phyloP scores from a whole-genome alignment of 345 rosid genomes.

The Arabis alpina region DNA sequence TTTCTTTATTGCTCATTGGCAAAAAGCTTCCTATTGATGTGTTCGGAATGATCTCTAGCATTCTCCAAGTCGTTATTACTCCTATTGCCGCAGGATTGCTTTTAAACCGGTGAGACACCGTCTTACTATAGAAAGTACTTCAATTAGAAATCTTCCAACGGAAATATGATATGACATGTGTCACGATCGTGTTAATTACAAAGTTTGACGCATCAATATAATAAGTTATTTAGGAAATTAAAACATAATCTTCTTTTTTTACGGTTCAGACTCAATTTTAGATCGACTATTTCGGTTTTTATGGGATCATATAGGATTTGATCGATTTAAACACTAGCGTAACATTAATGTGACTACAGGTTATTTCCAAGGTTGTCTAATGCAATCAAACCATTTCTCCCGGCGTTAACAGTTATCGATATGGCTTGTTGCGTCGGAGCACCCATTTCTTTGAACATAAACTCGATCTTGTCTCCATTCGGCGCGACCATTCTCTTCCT shows the following conservation, averaged over 20 bases:
- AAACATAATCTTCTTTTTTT: too few species aligned
- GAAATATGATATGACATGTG: too few species aligned
- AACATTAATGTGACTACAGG: constrained; percentile 46
- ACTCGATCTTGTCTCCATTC: constrained; percentile 77
- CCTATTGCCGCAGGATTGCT: constrained; percentile 87
- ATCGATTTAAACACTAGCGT: constrained; percentile 2
- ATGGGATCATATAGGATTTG: too few species aligned
- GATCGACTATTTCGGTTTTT: neutral
- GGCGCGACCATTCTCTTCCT: constrained; percentile 62
- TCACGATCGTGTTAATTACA: too few species aligned
- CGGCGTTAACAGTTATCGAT: constrained; percentile 76
- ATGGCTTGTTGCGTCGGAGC: constrained; percentile 92
- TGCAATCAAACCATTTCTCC: constrained; percentile 74
- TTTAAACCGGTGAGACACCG: constrained; percentile 63
- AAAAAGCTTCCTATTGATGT: constrained; percentile 91
- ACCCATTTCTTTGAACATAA: constrained; percentile 80
- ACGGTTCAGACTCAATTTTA: too few species aligned
- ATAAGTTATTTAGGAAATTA: too few species aligned
- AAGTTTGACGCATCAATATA: too few species aligned
- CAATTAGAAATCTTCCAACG: neutral
- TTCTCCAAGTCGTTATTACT: constrained; percentile 77
- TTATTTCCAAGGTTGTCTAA: constrained; percentile 70
- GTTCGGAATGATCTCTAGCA: constrained; percentile 88
- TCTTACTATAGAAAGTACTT: neutral
- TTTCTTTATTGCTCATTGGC: constrained; percentile 87